Percentiles rank a stretch among this genome's conserved stretches.
Evolutionary conservation across 2,329 filamentous ascomycete species (phyloP).

Genomic region (Penicillium sp.): DNA sequence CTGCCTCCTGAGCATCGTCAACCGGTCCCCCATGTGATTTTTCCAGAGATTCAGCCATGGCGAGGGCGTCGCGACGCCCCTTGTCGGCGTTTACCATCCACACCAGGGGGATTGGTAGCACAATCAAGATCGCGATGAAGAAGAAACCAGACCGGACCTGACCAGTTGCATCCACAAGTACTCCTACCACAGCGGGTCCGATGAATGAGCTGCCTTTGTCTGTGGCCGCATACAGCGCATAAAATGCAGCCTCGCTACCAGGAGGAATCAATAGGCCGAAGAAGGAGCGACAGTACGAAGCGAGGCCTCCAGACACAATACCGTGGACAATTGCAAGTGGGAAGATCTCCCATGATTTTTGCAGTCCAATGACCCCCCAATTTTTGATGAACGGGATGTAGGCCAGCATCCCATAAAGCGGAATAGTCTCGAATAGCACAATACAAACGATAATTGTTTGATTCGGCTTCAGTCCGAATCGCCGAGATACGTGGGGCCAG

Average conservation of each 20-base stretch:
- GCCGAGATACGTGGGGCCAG: slow-evolving; percentile 74
- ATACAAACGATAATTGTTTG: slow-evolving; percentile 90
- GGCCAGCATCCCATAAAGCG: slow-evolving; percentile 79
- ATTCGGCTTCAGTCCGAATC: slow-evolving; percentile 67
- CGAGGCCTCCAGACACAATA: slow-evolving; percentile 80
- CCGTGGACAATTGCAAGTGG: slow-evolving; percentile 83
- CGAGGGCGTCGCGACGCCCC: slow-evolving; percentile 33
- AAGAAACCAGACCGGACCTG: slow-evolving; percentile 81
- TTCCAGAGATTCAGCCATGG: slow-evolving; percentile 30
- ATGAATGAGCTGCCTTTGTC: slow-evolving; percentile 91
- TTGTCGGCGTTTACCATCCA: slow-evolving; percentile 61
- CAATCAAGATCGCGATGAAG: slow-evolving; percentile 80
- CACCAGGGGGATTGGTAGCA: slow-evolving; percentile 76
- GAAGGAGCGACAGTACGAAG: slow-evolving; percentile 81
- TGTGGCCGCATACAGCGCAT: slow-evolving; percentile 89
- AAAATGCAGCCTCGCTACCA: slow-evolving; percentile 88
- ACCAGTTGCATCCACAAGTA: slow-evolving; percentile 76
- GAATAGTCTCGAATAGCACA: slow-evolving; percentile 83
- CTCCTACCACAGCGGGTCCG: slow-evolving; percentile 83
- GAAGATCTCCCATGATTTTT: slow-evolving; percentile 92
- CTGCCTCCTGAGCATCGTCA: slow-evolving; percentile 27
- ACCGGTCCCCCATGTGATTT: slow-evolving; percentile 15
- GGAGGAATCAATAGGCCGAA: slow-evolving; percentile 88
- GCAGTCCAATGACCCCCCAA: slow-evolving; percentile 75
- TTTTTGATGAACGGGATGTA: slow-evolving; percentile 74